Evolutionary conservation across 257 asterid species (phyloP), one percentile per base, ranked within the genome.

Genomic region (Primulina eburnea): DNA sequence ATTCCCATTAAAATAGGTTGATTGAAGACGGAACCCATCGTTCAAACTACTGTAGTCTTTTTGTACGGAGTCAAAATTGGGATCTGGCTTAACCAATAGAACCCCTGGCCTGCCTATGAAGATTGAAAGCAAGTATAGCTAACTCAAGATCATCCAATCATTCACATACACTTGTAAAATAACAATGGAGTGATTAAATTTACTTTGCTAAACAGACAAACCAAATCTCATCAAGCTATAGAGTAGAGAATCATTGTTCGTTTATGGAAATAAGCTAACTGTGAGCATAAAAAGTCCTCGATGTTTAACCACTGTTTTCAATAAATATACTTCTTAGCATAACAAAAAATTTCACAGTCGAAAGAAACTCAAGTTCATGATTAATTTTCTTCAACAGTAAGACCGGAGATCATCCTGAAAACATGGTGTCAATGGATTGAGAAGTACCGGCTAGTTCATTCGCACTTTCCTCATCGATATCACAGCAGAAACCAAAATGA

Each of bases 401-500:
- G 37, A 59, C 57, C 17, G 3, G 56, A 56, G 50, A 76, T 61
- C 7, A 47, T 47, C 56, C 56, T 4, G 2, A 47, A 32, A 77
- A 59, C 28, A 64, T 24, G 11, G 7, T 24, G 26, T 24, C 26
- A 24, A 24, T 24, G 26, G 26, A 24, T 24, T 58, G 60, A 18
- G 14, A 53, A 76, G 12, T 84, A 92, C 98, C 69, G 0, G 90
- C 92, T 63, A 90, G 83, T 78, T 78, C 76, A 57, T 68, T 71
- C 73, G 95, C 95, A 57, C 72, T 72, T 68, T 79, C 86, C 47
- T 77, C 80, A 78, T 89, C 94, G 81, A 93, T 81, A 68, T 87
- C 95, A 70, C 97, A 93, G 85, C 95, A 93, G 79, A 93, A 93
- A 68, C 96, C 97, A 74, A 84, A 85, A 75, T 78, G 78, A 21